phyloP scores from a whole-genome alignment of 495 filamentous ascomycete species.

The Haplographium delicatum region DNA sequence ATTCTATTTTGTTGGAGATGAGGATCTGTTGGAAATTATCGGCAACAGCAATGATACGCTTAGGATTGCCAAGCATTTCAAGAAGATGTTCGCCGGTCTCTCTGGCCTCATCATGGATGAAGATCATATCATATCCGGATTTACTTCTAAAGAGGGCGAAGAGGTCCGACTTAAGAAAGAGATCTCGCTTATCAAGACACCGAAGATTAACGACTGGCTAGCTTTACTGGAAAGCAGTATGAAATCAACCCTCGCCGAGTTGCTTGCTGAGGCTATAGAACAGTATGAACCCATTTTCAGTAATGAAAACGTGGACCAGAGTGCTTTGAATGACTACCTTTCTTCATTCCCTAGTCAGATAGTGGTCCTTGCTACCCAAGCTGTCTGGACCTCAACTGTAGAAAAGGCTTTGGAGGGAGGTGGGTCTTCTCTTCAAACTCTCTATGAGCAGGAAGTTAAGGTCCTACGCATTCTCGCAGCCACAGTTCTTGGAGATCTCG shows the following conservation, averaged over 20 bases:
- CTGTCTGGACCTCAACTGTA: slow-evolving; percentile 83
- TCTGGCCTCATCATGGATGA: slow-evolving; percentile 88
- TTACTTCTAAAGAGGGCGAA: slow-evolving; percentile 95
- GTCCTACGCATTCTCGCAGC: slow-evolving; percentile 77
- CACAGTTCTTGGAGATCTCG: slow-evolving; percentile 86
- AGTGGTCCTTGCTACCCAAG: slow-evolving; percentile 92
- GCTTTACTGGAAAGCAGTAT: slow-evolving; percentile 85
- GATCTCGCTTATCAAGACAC: slow-evolving; percentile 86
- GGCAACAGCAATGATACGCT: slow-evolving; percentile 97
- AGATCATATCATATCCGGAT: slow-evolving; percentile 78
- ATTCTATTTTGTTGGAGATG: slow-evolving; percentile 99
- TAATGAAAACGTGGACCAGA: slow-evolving; percentile 57
- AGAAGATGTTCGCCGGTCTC: slow-evolving; percentile 99
- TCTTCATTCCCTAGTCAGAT: slow-evolving; percentile 84
- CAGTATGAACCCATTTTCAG: slow-evolving; percentile 69
- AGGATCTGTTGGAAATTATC: slow-evolving; percentile 98
- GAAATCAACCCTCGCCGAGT: slow-evolving; percentile 88
- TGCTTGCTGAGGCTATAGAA: slow-evolving; percentile 78
- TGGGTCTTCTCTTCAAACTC: slow-evolving; percentile 55
- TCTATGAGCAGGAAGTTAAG: slow-evolving; percentile 72
- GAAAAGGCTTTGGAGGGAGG: slow-evolving; percentile 67
- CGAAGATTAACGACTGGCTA: slow-evolving; percentile 97
- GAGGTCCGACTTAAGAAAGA: slow-evolving; percentile 79
- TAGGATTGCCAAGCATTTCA: slow-evolving; percentile 95
- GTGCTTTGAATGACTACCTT: slow-evolving; percentile 70